phyloP scores from a whole-genome alignment of 495 filamentous ascomycete genomes.

The Collariella sp. region DNA sequence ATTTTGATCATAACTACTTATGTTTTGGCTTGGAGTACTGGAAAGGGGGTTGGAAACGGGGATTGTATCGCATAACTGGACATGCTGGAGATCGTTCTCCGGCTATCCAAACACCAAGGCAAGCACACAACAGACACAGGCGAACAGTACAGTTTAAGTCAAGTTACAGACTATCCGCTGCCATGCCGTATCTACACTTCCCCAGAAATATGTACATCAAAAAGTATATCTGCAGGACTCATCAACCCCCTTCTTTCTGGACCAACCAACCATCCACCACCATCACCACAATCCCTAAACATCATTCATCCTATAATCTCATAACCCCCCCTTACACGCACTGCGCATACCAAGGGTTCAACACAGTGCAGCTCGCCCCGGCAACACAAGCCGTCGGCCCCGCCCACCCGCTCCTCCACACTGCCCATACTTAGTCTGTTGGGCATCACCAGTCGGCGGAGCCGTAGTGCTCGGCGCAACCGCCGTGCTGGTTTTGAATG shows the following conservation, averaged over 20 bases:
- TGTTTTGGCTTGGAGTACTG: no score
- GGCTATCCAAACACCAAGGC: no score
- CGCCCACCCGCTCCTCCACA: slow-evolving; percentile 45
- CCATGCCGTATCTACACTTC: background rate
- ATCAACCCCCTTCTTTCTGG: background rate
- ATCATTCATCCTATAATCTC: background rate
- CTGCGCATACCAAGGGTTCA: slow-evolving; percentile 45
- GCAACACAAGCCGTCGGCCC: slow-evolving; percentile 40
- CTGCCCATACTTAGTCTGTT: slow-evolving; percentile 41
- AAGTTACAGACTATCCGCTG: background rate
- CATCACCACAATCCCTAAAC: background rate
- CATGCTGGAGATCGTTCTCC: no score
- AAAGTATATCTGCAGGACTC: background rate
- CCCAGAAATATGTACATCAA: slow-evolving; percentile 1
- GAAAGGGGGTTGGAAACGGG: no score
- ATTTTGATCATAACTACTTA: no score
- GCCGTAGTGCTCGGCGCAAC: slow-evolving; percentile 23
- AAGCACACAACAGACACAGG: no score
- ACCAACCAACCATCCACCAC: background rate
- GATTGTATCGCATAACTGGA: no score
- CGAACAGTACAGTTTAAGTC: background rate
- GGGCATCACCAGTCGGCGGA: slow-evolving; percentile 21
- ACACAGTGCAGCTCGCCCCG: slow-evolving; percentile 37
- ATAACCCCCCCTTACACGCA: slow-evolving; percentile 26
- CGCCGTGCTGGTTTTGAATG: slow-evolving; percentile 17